Base-by-base conservation (phyloP, 805 yeast genomes). In the Candida sonorensis region DNA sequence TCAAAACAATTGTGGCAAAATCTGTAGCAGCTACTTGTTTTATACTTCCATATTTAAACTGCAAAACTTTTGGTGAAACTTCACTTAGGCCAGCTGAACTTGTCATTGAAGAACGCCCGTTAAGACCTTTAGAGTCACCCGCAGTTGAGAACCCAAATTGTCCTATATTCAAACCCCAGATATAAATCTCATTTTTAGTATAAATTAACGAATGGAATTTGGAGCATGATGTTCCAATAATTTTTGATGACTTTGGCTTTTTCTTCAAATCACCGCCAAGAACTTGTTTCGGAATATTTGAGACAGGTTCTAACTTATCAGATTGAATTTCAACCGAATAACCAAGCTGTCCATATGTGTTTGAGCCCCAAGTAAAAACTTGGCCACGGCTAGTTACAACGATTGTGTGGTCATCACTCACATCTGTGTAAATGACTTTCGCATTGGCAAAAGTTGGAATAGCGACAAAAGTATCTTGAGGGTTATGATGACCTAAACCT, bases 161-260 rank as follows among this genome's bases (percentile, higher is more conserved):
- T 0, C 95, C 95, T 22, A 75, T 59, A 48, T 85, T 82, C 23
- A 79, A 57, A 2, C 95, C 95, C 94, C 95, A 85, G 23, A 74
- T 54, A 38, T 59, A 71, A 2, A 81, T 41, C 8, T 69, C 71
- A 26, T 59, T 51, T 6, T 59, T 61, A 0, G 77, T 59, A 38
- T 65, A 79, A 0, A 72, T 82, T 13, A 77, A 66, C 4, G 90
- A 75, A 50, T 84, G 94, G 10, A 79, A 65, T 29, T 69, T 75
- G 3, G 94, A 82, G 13, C 81, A 77, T 1, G 77, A 62, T 16
- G 75, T 57, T 5, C 77, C 78, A 5, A 46, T 46, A 12, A 72
- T 35, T 3, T 36, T 13, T 6, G 17, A 11, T 18, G 12, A 14
- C 5, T 17, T 27, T n/a, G 10, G 15, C 31, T 47, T 50, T 27